phyloP scores from a whole-genome alignment of 169 alveolate genomes.

The Plasmodium yoelii region DNA sequence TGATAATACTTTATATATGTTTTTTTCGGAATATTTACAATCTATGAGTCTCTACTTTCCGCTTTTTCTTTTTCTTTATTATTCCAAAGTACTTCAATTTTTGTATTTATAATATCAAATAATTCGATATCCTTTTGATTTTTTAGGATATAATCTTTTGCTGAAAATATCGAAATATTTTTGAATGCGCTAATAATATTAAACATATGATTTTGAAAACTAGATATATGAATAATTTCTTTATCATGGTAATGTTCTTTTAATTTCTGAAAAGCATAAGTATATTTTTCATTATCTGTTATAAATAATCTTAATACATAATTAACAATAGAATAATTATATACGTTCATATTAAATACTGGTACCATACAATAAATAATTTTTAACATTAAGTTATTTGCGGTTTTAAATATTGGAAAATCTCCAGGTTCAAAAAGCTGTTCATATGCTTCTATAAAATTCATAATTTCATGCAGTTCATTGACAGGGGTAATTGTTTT shows the following conservation, averaged over 20 bases:
- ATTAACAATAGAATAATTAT: conserved; percentile 72
- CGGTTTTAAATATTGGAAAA: conserved; percentile 35
- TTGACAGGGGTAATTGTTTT: conserved; percentile 69
- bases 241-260: conserved; percentile 46
- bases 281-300: conserved; percentile 58
- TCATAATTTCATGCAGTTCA: conserved; percentile 61
- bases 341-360: conserved; percentile 68
- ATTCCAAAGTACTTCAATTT: conserved; percentile 31
- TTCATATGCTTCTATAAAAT: conserved; percentile 30
- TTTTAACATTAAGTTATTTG: conserved; percentile 63
- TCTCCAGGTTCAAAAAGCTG: conserved; percentile 35
- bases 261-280: conserved; percentile 26
- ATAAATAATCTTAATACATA: conserved; percentile 48
- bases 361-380: conserved; percentile 77
- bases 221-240: conserved; percentile 63
- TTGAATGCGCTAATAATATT: conserved; percentile 73
- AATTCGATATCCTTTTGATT: conserved; percentile 31
- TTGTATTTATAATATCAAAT: conserved; percentile 40
- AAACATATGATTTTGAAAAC: conserved; percentile 64
- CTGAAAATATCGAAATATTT: conserved; percentile 67
- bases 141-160: conserved; percentile 45
- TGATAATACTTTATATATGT: too few species aligned
- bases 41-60: not conserved
- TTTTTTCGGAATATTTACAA: too few species aligned
- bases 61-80: conserved; percentile 20